A percentile compares a stretch with the other conserved stretches of the same genome.
These are phyloP conservation scores for Keithomyces neogunnii DNA, from an alignment of 2,329 filamentous ascomycete species.

Conservation along the genomic window DNA sequence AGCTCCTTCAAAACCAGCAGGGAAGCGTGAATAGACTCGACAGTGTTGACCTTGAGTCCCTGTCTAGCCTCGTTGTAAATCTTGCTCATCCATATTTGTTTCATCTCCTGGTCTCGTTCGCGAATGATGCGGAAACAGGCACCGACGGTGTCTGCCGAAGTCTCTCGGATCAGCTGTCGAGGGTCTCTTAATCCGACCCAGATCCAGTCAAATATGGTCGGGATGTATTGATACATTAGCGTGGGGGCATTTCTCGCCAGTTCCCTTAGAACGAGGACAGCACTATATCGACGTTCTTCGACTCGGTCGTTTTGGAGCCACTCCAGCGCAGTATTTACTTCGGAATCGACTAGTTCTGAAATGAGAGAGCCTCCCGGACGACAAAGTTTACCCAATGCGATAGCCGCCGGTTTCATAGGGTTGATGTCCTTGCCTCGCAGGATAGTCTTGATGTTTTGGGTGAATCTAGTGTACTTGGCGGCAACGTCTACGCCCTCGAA, in stretches of 20 bases:
- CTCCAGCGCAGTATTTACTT: conserved; percentile 92
- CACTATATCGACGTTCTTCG: conserved; percentile 87
- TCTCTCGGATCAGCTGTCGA: conserved; percentile 84
- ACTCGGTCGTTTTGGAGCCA: conserved; percentile 94
- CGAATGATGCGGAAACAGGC: conserved; percentile 95
- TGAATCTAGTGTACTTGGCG: conserved; percentile 89
- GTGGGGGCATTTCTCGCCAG: conserved; percentile 89
- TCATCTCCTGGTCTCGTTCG: conserved; percentile 81
- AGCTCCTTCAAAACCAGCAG: conserved; percentile 88
- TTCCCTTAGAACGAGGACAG: conserved; percentile 83
- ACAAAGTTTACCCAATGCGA: conserved; percentile 82
- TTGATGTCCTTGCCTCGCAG: conserved; percentile 84
- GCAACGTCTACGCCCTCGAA: conserved; percentile 93
- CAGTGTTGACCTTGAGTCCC: conserved; percentile 70
- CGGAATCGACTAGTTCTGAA: conserved; percentile 90
- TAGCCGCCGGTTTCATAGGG: conserved; percentile 83
- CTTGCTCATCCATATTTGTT: conserved; percentile 79
- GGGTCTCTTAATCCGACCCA: conserved; percentile 90
- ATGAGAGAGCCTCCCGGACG: conserved; percentile 89
- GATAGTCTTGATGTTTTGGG: conserved; percentile 79
- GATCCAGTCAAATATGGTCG: conserved; percentile 90
- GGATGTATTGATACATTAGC: conserved; percentile 89
- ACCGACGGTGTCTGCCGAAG: conserved; percentile 85
- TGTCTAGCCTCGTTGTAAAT: conserved; percentile 80
- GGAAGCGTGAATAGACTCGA: conserved; percentile 90